These are phyloP conservation scores for Aspergillus steynii DNA, from an alignment of 495 filamentous ascomycete genomes.

Conservation along the genomic window DNA sequence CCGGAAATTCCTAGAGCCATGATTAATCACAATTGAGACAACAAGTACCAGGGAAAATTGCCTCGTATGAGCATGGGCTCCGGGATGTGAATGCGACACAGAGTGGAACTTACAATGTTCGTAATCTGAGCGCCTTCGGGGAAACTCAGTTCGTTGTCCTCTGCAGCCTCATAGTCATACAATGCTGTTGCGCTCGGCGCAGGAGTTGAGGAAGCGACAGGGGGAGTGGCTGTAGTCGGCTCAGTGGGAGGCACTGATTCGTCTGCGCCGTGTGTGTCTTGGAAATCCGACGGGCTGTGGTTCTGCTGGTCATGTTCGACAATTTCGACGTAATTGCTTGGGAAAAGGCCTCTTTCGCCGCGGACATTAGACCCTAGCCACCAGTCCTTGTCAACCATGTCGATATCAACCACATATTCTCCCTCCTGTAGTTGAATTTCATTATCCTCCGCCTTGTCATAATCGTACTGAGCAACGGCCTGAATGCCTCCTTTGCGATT, in stretches of 20 bases:
- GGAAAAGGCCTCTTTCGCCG: slow-evolving; percentile 88
- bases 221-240: slow-evolving; percentile 8
- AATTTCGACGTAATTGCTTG: slow-evolving; percentile 93
- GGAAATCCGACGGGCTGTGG: slow-evolving; percentile 19
- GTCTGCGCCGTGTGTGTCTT: slow-evolving; percentile 24
- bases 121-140: slow-evolving; percentile 80
- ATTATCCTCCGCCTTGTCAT: slow-evolving; percentile 96
- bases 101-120: slow-evolving; percentile 48
- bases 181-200: slow-evolving; percentile 75
- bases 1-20: slow-evolving; percentile 79
- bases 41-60: not conserved
- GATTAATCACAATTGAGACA: slow-evolving; percentile 7
- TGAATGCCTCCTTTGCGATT: slow-evolving; percentile 53
- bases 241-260: slow-evolving; percentile 29
- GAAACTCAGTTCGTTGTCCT: slow-evolving; percentile 96
- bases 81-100: not conserved
- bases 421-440: slow-evolving; percentile 91
- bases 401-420: slow-evolving; percentile 88
- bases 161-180: slow-evolving; percentile 96
- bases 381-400: slow-evolving; percentile 97
- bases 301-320: slow-evolving; percentile 55
- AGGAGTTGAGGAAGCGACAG: slow-evolving; percentile 20
- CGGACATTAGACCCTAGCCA: slow-evolving; percentile 86
- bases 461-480: slow-evolving; percentile 88
- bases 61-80: not conserved